phyloP scores from a whole-genome alignment of 2,329 filamentous ascomycete genomes.

The Phoma sp. region DNA sequence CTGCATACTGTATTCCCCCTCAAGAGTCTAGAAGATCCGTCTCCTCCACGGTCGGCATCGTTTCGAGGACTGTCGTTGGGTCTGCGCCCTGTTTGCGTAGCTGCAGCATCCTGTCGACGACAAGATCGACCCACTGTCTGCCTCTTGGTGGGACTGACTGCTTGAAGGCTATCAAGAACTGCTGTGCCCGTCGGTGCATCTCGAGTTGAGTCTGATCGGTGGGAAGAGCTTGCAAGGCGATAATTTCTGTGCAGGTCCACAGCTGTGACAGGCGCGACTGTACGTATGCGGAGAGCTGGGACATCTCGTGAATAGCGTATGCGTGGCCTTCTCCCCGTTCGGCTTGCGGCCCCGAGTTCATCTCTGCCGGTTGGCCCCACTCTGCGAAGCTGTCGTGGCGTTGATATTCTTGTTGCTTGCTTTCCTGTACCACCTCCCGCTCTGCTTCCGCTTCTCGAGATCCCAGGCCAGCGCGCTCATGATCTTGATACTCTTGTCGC shows the following conservation, averaged over 20 bases:
- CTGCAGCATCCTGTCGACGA: background rate
- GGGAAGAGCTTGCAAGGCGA: background rate
- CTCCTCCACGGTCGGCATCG: background rate
- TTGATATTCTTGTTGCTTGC: background rate
- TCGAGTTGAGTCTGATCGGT: background rate
- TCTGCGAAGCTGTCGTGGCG: background rate
- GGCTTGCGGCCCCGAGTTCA: background rate
- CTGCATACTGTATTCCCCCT: too few species aligned
- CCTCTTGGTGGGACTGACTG: background rate
- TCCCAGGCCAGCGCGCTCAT: background rate
- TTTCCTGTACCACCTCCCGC: background rate
- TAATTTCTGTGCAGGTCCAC: background rate
- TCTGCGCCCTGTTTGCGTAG: background rate
- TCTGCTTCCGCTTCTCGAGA: background rate
- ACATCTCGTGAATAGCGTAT: background rate
- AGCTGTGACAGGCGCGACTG: background rate
- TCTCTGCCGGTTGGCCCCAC: background rate
- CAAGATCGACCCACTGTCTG: background rate
- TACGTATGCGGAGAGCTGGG: background rate
- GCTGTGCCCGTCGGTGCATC: background rate
- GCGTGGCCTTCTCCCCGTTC: background rate
- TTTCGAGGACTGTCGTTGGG: background rate
- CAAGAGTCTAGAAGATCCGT: background rate
- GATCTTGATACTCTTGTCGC: background rate
- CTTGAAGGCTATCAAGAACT: background rate